These are phyloP conservation scores for Sugiyamaella lignohabitans DNA, from an alignment of 805 yeast species.

Conservation along the genomic window DNA sequence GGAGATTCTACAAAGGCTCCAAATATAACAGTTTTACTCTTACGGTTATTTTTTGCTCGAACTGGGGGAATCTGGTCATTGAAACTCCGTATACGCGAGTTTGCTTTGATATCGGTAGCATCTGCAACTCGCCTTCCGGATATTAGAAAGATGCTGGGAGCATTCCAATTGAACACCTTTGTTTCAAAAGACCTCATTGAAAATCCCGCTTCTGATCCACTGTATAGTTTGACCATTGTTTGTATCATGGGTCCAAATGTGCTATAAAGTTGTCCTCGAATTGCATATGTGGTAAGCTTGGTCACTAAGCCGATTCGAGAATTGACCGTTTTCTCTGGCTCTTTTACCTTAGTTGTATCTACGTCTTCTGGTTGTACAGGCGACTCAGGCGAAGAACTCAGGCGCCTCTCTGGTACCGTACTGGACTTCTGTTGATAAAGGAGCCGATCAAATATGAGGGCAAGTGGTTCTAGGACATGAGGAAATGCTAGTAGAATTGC, in stretches of 20 bases:
- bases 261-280: constrained; percentile 38
- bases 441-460: constrained; percentile 39
- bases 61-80: constrained; percentile 24
- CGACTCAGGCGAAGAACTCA: neutral
- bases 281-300: constrained; percentile 37
- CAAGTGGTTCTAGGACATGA: constrained; percentile 40
- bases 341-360: neutral
- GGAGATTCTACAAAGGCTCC: constrained; percentile 64
- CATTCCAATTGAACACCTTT: constrained; percentile 82
- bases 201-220: constrained; percentile 74
- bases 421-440: constrained; percentile 29
- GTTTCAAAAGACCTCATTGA: constrained; percentile 83
- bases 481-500: constrained; percentile 29
- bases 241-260: constrained; percentile 28
- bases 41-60: constrained; percentile 10
- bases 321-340: neutral
- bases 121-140: constrained; percentile 45
- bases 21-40: constrained; percentile 44
- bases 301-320: no score
- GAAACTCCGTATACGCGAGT: constrained; percentile 19
- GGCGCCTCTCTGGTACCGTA: neutral
- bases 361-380: neutral
- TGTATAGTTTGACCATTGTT: constrained; percentile 51
- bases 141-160: constrained; percentile 69
- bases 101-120: constrained; percentile 16